Evolutionary conservation across 768 basidiomycete species (phyloP), one percentile per base, ranked within the genome.

Genomic region (Russula earlei): DNA sequence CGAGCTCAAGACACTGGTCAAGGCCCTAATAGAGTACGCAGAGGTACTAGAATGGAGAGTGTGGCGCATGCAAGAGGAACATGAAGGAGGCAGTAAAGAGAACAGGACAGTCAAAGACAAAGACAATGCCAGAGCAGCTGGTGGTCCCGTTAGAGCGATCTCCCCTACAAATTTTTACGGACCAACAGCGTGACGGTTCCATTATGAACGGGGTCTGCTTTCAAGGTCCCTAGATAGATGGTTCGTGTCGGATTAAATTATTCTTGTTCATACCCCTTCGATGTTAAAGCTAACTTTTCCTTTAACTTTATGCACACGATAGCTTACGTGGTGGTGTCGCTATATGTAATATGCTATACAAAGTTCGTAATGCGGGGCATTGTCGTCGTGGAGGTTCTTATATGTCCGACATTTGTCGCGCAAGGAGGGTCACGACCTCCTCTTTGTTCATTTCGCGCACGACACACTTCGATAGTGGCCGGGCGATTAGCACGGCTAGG

Each of bases 401-500:
- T 9, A 33, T 36, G 41, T 59, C 49, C 1, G 25, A 34, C 50
- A 69, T 72, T 41, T 73, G 72, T 45, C 70, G 71, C 29, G 59
- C 56, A 48, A 77, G 70, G 41, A 79, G 58, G 10, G 70, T 60
- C 19, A 74, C 72, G n/a, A 87, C 70, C 34, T 82, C 78, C 52
- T 80, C 74, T 4, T 68, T 65, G 24, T 65, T 67, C 43, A 78
- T 66, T 33, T 73, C 68, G 20, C 80, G 77, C 50, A 83, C 76
- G 36, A 79, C 62, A 56, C 74, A 81, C 52, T 72, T 73, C 4
- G 70, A 71, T 48, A 87, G 67, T 49, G 74, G 77, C 25, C 77
- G 68, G 2, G 85, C 84, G 14, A 91, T 70, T 14, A 74, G 70
- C 12, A 78, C 75, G 3, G 88, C 89, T 24, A 91, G 73, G 3